Base-by-base conservation (phyloP, 495 filamentous ascomycete species). In the Tirmania nivea region DNA sequence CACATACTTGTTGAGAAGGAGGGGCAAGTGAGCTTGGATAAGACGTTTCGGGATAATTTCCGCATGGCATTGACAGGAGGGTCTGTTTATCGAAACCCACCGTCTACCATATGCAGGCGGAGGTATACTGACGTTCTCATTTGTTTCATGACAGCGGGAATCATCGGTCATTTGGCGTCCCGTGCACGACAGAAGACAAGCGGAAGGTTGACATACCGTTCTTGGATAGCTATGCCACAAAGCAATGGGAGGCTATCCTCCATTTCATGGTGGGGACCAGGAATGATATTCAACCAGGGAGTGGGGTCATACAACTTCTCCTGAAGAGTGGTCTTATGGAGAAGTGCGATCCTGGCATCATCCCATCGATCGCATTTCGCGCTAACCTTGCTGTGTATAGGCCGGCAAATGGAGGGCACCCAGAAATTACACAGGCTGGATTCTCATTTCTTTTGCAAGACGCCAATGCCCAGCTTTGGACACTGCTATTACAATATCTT, bases 361-460 rank as follows among this genome's bases (percentile, higher is more conserved):
- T 3, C 34, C 21, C 51, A 2, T n/a, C 25, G 7, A 16, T 35
- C n/a, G 34, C 3, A 35, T 21, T 35, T 21, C 3, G 5, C 8
- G 20, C 21, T 45, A 21, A 8, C 25, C 25, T 31, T 0, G 25
- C 25, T 31, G 2, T 31, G 10, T 10, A 10, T 25, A 16, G 54
- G 12, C 35, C 37, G 69, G 75, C 11, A 70, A 71, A 36, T 73
- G 72, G 35, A 69, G 39, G 71, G 14, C 73, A 69, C 37, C 71
- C 75, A 17, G 75, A 72, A 3, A 97, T 97, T 56, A 96, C 92
- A 0, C 77, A 94, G 63, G 76, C 81, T 16, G 90, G 90, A 6
- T 97, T 97, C 62, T 83, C 84, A 0, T 97, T 97, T 58, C 73
- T 97, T 10, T 70, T 97, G 0, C 90, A 96, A 61, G 90, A 94